Base-by-base conservation (phyloP, 2,329 filamentous ascomycete genomes). In the Graphilbum ipis-grandicollis region DNA sequence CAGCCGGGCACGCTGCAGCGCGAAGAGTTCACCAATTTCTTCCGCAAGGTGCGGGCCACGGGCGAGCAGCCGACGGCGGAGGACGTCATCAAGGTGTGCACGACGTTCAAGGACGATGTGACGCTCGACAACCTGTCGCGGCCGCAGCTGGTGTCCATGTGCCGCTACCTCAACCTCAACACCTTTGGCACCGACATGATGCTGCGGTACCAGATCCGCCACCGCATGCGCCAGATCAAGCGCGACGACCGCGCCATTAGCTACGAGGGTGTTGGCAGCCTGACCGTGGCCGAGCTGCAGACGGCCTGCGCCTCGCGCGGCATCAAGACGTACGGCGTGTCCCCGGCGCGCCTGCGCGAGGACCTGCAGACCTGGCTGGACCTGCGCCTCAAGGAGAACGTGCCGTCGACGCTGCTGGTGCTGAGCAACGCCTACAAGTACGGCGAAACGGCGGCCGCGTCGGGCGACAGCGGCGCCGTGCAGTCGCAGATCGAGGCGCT, bases 171-270 rank as follows among this genome's bases (percentile, higher is more conserved):
- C 78, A 94, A 92, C 59, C 71, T 98, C 39, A 90, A 88, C 62
- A 88, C 85, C 1, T 94, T 96, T 50, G 90, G 90, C 46, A 96
- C 90, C 18, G 90, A 98, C 58, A 83, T 85, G 57, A 93, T 98
- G 80, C 76, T 98, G 36, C 82, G 90, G 38, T 98, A 98, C 62
- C 85, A 93, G 55, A 75, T 98, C 50, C 83, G 90, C 40, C 86
- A 96, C 60, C 82, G 88, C 44, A 98, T 98, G 90, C 76, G 88
- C 49, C 90, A 98, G 60, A 96, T 96, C 67, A 98, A 98, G 75
- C 79, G 88, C 44, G 90, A 98, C 52, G 90, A 98, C 60, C 78
- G 77, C 46, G 85, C 86, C 44, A 98, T 98, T 53, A 80, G 75
- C 55, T 93, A 79, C 52, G 90, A 98, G 58, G 86, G 90, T 25